These are phyloP conservation scores for Fusarium circinatum DNA, from an alignment of 2,329 filamentous ascomycete genomes.

Conservation along the genomic window DNA sequence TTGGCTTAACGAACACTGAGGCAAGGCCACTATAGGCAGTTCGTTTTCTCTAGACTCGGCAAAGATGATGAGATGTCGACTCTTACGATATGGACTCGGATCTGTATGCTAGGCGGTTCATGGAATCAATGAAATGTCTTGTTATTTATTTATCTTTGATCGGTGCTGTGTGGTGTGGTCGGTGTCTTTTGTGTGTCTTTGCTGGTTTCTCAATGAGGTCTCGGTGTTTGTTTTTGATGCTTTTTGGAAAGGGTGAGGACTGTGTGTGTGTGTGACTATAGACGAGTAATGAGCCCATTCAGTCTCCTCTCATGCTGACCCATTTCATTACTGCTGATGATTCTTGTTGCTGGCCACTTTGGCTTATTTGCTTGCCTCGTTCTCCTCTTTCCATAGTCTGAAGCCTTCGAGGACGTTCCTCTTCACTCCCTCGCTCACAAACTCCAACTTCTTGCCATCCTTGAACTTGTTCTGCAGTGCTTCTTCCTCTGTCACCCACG, in stretches of 20 bases:
- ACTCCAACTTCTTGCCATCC: conserved; percentile 44
- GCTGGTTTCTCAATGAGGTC: conserved; percentile 3
- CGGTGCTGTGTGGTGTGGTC: neutral
- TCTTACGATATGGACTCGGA: conserved; percentile 15
- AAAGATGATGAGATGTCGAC: conserved; percentile 30
- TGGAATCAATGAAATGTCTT: conserved; percentile 45
- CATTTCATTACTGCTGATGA: neutral
- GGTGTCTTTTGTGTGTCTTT: neutral
- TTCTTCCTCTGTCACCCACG: conserved; percentile 54
- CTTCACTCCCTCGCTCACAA: conserved; percentile 48
- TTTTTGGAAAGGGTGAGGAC: conserved; percentile 6
- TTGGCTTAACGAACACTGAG: conserved; percentile 9
- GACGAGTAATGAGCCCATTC: conserved; percentile 37
- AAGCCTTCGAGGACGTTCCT: conserved; percentile 49
- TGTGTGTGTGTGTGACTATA: conserved; percentile 24
- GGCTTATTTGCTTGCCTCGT: neutral
- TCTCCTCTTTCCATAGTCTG: conserved; percentile 37
- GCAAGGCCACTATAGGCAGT: conserved; percentile 3
- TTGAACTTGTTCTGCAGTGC: conserved; percentile 39
- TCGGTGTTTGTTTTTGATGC: conserved; percentile 17
- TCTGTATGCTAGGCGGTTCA: conserved; percentile 44
- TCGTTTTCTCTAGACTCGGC: conserved; percentile 23
- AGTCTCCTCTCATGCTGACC: conserved; percentile 12
- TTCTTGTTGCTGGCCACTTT: neutral
- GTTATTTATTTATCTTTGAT: conserved; percentile 21